Conservation (phyloP, 257 asterid genomes). For the Jacaranda copaia region DNA sequence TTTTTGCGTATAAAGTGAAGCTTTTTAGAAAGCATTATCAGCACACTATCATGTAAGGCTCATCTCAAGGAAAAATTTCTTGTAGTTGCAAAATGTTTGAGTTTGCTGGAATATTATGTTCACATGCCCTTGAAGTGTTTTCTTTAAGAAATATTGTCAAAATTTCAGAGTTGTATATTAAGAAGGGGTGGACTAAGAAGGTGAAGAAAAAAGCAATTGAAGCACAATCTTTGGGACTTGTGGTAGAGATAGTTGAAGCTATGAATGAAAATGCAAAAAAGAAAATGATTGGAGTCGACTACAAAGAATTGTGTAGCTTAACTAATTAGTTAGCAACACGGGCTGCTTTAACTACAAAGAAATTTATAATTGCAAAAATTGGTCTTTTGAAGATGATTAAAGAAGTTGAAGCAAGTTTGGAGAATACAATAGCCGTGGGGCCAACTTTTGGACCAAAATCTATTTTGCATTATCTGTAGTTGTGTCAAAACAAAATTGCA, state of each 20-base stretch:
- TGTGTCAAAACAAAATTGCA: background rate
- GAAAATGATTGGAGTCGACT: background rate
- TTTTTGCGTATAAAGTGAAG: no score
- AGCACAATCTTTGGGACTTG: no score
- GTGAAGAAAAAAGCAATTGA: no score
- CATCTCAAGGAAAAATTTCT: no score
- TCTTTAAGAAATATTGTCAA: no score
- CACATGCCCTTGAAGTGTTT: no score
- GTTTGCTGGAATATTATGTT: no score
- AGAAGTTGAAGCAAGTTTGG: constrained; percentile 2
- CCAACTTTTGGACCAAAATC: background rate
- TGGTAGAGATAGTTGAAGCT: background rate
- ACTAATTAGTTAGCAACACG: background rate
- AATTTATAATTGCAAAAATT: background rate
- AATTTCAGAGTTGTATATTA: no score
- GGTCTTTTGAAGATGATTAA: background rate
- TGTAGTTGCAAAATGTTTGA: no score
- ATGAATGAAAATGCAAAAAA: background rate
- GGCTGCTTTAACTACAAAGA: background rate
- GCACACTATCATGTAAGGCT: no score
- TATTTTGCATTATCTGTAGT: background rate
- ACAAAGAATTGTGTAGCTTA: constrained; percentile 3
- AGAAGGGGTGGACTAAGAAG: no score
- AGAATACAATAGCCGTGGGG: background rate
- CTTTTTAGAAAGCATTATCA: no score